A percentile compares a stretch with the other conserved stretches of the same genome.
phyloP scores from a whole-genome alignment of 495 filamentous ascomycete genomes.

The Penicillium macrosclerotiorum region DNA sequence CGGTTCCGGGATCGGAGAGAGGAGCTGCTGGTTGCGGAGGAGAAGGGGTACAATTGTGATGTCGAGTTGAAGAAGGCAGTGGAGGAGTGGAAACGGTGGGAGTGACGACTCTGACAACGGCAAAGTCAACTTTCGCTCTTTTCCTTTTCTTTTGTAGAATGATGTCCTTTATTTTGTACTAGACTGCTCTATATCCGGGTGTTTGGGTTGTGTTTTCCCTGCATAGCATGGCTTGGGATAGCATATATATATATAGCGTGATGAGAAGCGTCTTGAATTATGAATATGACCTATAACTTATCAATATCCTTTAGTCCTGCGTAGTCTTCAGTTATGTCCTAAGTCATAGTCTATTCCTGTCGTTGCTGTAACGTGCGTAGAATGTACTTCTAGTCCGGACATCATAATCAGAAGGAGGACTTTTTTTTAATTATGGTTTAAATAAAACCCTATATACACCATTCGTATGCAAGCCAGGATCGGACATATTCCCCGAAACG shows the following conservation, averaged over 20 bases:
- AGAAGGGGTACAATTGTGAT: slow-evolving; percentile 45
- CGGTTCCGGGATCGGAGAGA: slow-evolving; percentile 46
- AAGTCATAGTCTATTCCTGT: too few species aligned
- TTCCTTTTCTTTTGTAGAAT: neutral
- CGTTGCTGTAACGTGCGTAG: too few species aligned
- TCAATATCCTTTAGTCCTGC: too few species aligned
- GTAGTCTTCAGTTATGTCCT: too few species aligned
- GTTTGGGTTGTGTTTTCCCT: slow-evolving; percentile 3
- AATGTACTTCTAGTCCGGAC: too few species aligned
- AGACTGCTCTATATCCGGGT: neutral
- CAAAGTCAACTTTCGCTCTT: neutral
- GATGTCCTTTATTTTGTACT: neutral
- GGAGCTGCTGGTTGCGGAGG: slow-evolving; percentile 39
- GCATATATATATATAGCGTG: neutral
- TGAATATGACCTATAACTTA: too few species aligned
- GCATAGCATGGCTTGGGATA: slow-evolving; percentile 10
- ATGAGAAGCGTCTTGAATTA: slow-evolving; percentile 6
- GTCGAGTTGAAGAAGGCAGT: slow-evolving; percentile 46
- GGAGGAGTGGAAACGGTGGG: slow-evolving; percentile 56
- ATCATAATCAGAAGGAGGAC: too few species aligned
- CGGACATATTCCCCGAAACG: neutral
- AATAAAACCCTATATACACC: slow-evolving; percentile 2
- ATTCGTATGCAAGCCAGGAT: neutral
- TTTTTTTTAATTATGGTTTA: neutral
- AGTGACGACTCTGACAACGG: slow-evolving; percentile 26